Percentiles rank a stretch among this genome's conserved stretches.
These are phyloP conservation scores for Tetrapisispora namnaoensis DNA, from an alignment of 805 yeast genomes.

Conservation along the genomic window DNA sequence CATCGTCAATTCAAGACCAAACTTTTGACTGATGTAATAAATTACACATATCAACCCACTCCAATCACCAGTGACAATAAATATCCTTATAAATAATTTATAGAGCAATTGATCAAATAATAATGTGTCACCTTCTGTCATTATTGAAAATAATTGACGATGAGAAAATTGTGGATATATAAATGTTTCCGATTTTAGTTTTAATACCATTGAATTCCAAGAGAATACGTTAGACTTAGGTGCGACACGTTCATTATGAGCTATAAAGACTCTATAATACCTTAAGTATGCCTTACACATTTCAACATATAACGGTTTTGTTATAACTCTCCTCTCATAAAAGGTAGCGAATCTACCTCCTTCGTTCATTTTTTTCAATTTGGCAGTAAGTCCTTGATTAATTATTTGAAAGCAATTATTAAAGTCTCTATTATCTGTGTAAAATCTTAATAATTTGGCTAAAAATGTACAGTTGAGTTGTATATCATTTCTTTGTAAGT, in stretches of 20 bases:
- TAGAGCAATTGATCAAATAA: slow-evolving; percentile 12
- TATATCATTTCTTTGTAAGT: slow-evolving; percentile 27
- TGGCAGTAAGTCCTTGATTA: slow-evolving; percentile 19
- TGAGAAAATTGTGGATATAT: not conserved
- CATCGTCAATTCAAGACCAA: slow-evolving; percentile 8
- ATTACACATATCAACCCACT: slow-evolving; percentile 16
- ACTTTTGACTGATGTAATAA: slow-evolving; percentile 9
- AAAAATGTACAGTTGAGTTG: slow-evolving; percentile 31
- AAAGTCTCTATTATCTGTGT: slow-evolving; percentile 22
- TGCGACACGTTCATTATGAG: not conserved
- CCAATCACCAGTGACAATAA: slow-evolving; percentile 20
- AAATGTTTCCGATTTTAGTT: not conserved
- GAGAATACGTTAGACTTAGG: not conserved
- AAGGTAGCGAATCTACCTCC: slow-evolving; percentile 5
- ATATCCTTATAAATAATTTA: slow-evolving; percentile 11
- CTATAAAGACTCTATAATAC: slow-evolving; percentile 6
- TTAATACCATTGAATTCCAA: not conserved
- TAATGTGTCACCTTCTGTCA: slow-evolving; percentile 14
- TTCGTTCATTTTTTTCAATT: slow-evolving; percentile 10
- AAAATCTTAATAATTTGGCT: slow-evolving; percentile 31
- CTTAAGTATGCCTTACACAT: slow-evolving; percentile 26
- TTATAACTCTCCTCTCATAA: slow-evolving; percentile 9
- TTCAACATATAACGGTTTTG: slow-evolving; percentile 22
- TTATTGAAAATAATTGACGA: slow-evolving; percentile 10
- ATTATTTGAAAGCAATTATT: slow-evolving; percentile 28